Conservation (phyloP, 768 basidiomycete genomes). For the Leccinum rimulosum region DNA sequence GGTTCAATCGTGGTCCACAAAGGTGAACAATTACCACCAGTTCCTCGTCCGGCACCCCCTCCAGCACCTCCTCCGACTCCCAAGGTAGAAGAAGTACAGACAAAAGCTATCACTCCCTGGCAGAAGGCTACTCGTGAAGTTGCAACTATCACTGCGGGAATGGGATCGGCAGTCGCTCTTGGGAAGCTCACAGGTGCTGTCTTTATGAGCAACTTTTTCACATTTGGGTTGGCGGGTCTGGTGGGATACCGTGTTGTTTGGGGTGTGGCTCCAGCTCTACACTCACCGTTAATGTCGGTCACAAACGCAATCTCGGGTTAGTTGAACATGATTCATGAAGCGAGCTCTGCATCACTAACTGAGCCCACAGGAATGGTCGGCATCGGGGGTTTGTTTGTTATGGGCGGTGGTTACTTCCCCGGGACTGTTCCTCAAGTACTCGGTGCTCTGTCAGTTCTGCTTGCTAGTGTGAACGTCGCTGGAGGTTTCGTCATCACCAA, state of each 20-base stretch:
- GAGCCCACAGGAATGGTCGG: slow-evolving; percentile 62
- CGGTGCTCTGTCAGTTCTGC: slow-evolving; percentile 79
- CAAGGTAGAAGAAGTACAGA: slow-evolving; percentile 44
- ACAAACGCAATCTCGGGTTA: slow-evolving; percentile 84
- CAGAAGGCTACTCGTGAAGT: slow-evolving; percentile 78
- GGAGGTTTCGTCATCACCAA: slow-evolving; percentile 90
- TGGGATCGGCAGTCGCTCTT: slow-evolving; percentile 68
- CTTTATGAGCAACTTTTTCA: slow-evolving; percentile 89
- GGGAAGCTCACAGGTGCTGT: slow-evolving; percentile 78
- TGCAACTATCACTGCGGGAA: slow-evolving; percentile 67
- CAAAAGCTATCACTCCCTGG: slow-evolving; percentile 76
- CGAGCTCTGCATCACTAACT: neutral
- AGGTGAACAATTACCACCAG: slow-evolving; percentile 63
- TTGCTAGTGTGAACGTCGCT: slow-evolving; percentile 85
- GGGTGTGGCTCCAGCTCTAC: slow-evolving; percentile 85
- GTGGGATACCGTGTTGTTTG: slow-evolving; percentile 89
- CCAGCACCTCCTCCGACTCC: slow-evolving; percentile 52
- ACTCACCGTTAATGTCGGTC: slow-evolving; percentile 89
- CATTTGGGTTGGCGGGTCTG: slow-evolving; percentile 81
- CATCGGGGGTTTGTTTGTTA: slow-evolving; percentile 82
- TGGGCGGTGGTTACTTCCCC: slow-evolving; percentile 86
- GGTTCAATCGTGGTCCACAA: slow-evolving; percentile 75
- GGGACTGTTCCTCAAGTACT: slow-evolving; percentile 77
- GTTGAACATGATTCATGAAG: slow-evolving; percentile 21
- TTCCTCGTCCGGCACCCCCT: slow-evolving; percentile 66